Conservation (phyloP, 139 green algal species). For the Chloropicon primus region DNA sequence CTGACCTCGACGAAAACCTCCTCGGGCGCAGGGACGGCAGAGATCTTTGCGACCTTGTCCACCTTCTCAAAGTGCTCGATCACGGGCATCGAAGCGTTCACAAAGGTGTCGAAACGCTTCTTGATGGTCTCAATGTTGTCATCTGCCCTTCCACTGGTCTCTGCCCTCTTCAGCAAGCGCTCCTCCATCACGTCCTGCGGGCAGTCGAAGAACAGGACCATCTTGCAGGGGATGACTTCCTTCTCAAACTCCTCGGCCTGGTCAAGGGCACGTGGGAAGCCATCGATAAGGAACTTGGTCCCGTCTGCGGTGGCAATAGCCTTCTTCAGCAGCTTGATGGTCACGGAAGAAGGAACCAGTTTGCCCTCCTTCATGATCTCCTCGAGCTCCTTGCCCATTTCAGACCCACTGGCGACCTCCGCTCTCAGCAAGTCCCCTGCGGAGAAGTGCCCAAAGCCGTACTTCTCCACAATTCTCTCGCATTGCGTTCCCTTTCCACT, state of each 20-base stretch:
- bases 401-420: slow-evolving; percentile 23
- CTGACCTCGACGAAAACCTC: background rate
- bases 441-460: background rate
- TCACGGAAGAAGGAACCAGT: background rate
- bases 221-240: slow-evolving; percentile 2
- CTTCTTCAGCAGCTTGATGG: background rate
- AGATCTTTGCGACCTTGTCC: slow-evolving; percentile 1
- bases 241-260: slow-evolving; percentile 4
- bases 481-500: background rate
- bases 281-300: slow-evolving; percentile 2
- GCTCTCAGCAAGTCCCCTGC: slow-evolving; percentile 24
- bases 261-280: slow-evolving; percentile 14
- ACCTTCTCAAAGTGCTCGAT: slow-evolving; percentile 4
- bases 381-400: slow-evolving; percentile 22
- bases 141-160: slow-evolving; percentile 17
- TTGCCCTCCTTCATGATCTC: slow-evolving; percentile 5
- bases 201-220: slow-evolving; percentile 24
- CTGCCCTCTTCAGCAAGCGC: slow-evolving; percentile 5
- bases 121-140: slow-evolving; percentile 20
- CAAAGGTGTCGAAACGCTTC: background rate
- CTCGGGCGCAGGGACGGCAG: background rate
- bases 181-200: slow-evolving; percentile 31
- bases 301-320: background rate
- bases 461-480: background rate
- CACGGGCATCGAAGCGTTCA: background rate